phyloP scores from a whole-genome alignment of 176 grass and related monocot genomes.

The Zizania latifolia region DNA sequence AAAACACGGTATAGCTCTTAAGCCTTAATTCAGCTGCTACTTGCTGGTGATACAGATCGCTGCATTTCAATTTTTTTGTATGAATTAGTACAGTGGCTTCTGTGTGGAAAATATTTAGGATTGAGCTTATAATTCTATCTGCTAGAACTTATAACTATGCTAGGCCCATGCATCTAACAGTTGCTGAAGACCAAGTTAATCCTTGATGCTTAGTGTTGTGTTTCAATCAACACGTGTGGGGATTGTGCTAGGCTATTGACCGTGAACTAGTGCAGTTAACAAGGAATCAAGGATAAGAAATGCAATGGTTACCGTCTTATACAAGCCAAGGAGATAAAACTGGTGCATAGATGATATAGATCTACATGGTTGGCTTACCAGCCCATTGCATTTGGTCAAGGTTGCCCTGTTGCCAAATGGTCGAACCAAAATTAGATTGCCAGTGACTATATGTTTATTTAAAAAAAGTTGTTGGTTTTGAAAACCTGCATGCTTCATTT shows the following conservation, averaged over 20 bases:
- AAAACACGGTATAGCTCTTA: slow-evolving; percentile 44
- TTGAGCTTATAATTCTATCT: neutral
- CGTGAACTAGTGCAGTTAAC: neutral
- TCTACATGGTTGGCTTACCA: slow-evolving; percentile 23
- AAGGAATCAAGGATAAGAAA: neutral
- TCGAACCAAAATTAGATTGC: neutral
- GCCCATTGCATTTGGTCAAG: slow-evolving; percentile 18
- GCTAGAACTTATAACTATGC: neutral
- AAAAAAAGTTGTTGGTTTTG: neutral
- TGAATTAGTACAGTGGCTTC: neutral
- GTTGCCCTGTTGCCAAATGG: slow-evolving; percentile 37
- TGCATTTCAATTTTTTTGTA: neutral
- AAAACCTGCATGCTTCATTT: neutral
- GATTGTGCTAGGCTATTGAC: neutral
- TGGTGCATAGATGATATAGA: slow-evolving; percentile 17
- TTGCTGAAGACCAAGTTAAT: neutral
- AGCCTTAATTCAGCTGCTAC: neutral
- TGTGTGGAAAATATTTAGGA: no score
- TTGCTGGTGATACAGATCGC: neutral
- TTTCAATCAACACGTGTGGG: neutral
- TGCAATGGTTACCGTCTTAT: slow-evolving; percentile 22
- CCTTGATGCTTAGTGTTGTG: neutral
- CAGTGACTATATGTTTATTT: neutral
- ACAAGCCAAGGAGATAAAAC: slow-evolving; percentile 12
- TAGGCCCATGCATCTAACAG: neutral